These are phyloP conservation scores for Euryodendron excelsum DNA, from an alignment of 148 eudicot genomes.

Conservation along the genomic window DNA sequence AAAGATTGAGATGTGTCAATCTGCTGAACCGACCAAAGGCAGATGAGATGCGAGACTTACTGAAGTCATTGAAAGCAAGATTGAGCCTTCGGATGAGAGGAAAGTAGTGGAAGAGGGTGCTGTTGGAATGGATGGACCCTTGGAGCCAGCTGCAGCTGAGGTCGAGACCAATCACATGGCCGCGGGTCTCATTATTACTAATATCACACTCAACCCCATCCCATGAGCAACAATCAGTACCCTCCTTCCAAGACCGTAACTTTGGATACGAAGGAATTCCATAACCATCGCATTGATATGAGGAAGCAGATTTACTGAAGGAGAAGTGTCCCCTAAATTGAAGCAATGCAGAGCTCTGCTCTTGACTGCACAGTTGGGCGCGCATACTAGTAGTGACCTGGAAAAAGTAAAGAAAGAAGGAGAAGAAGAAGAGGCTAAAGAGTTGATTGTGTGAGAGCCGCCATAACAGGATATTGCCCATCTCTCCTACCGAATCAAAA, in stretches of 20 bases:
- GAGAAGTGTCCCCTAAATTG: neutral
- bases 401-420: too few species aligned
- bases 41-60: neutral
- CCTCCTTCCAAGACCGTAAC: too few species aligned
- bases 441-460: too few species aligned
- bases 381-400: neutral
- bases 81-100: neutral
- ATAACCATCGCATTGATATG: neutral
- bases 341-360: neutral
- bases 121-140: neutral
- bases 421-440: neutral
- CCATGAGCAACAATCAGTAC: too few species aligned
- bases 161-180: too few species aligned
- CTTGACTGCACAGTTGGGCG: neutral
- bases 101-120: neutral
- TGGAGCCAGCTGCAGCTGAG: neutral
- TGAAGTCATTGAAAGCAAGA: neutral
- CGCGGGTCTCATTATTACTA: too few species aligned
- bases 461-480: too few species aligned
- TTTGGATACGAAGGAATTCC: too few species aligned
- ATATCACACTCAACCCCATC: too few species aligned
- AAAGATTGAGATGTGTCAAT: neutral
- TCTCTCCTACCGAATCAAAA: too few species aligned
- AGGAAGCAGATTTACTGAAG: neutral
- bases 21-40: neutral